Evolutionary conservation across 352 stramenopile species (phyloP), one percentile per base, ranked within the genome.

Genomic region (Peronospora farinosa): DNA sequence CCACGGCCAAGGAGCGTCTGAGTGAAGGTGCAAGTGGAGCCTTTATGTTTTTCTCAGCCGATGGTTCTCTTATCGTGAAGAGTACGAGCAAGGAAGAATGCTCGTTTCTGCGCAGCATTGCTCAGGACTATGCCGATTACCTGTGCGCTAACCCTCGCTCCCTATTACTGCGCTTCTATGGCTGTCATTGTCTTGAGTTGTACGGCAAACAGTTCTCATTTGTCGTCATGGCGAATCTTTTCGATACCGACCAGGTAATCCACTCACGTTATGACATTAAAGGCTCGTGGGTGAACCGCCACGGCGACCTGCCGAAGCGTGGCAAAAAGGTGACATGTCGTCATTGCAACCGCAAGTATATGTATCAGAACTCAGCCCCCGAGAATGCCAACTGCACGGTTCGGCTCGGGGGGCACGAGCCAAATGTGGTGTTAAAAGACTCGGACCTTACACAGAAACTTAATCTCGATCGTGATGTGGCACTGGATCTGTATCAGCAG

Each of bases 161-260:
- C 23, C 54, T 96, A 16, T 60, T 97, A 16, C 88, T 86, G 27
- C 86, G 88, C 32, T 96, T 96, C 30, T 95, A 95, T 47, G 88
- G 88, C 5, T 95, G 86, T 43, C 88, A 97, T 52, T 88, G 81
- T 35, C 65, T 97, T 32, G 74, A 91, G 48, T 53, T 97, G 35
- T 96, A 96, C 55, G 82, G 86, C n/a, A 88, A 94, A 49, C 73
- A 91, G 61, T 95, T 96, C 28, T 92, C 71, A 23, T 96, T 96
- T 37, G 81, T 96, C 8, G 87, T 96, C 25, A 96, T 96, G 87
- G 83, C 80, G 25, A 96, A 96, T 60, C 57, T 96, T 19, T 96
- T 96, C 39, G 82, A 95, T 59, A 94, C 83, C 5, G 70, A 91
- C 7, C 78, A 92, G 41, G 55, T 84, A 11, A 93, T 96, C 57